A percentile compares a stretch with the other conserved stretches of the same genome.
Evolutionary conservation across 306 rosid genomes (phyloP).

Genomic region (Ormosia emarginata): DNA sequence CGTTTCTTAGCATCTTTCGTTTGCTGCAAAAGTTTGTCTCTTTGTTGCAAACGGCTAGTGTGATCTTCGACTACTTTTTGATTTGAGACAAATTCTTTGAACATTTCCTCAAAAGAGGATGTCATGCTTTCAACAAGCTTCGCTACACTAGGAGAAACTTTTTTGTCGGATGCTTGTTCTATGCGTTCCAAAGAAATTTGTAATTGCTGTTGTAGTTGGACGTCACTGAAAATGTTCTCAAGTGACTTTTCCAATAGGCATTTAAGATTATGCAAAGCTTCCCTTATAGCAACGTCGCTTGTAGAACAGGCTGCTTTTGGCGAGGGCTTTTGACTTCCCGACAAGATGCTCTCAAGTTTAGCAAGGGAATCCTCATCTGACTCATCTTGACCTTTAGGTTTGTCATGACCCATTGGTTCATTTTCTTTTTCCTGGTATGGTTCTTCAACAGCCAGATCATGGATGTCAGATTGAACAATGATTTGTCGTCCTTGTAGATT

Average conservation of each 20-base stretch:
- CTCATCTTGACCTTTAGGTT: not conserved
- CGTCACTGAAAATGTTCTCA: not conserved
- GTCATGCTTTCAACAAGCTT: not conserved
- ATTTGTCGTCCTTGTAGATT: not conserved
- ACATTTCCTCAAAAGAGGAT: not conserved
- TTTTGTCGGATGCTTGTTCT: not conserved
- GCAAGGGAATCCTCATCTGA: conserved; percentile 10
- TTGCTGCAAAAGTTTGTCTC: not conserved
- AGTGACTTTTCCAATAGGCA: conserved; percentile 3
- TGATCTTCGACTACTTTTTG: conserved; percentile 22
- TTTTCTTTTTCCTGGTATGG: conserved; percentile 9
- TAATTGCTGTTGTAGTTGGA: not conserved
- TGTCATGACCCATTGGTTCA: not conserved
- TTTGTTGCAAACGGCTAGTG: not conserved
- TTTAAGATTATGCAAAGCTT: conserved; percentile 7
- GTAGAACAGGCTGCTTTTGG: not conserved
- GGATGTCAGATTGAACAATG: not conserved
- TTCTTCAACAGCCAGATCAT: not conserved
- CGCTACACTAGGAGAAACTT: not conserved
- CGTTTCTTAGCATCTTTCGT: not conserved
- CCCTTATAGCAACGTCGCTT: not conserved
- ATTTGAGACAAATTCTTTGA: not conserved
- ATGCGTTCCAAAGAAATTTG: not conserved
- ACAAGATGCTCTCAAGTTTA: conserved; percentile 18
- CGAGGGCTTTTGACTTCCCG: not conserved